A percentile compares a stretch with the other conserved stretches of the same genome.
Conservation (phyloP, 257 asterid genomes). For the Plantago ovata region DNA sequence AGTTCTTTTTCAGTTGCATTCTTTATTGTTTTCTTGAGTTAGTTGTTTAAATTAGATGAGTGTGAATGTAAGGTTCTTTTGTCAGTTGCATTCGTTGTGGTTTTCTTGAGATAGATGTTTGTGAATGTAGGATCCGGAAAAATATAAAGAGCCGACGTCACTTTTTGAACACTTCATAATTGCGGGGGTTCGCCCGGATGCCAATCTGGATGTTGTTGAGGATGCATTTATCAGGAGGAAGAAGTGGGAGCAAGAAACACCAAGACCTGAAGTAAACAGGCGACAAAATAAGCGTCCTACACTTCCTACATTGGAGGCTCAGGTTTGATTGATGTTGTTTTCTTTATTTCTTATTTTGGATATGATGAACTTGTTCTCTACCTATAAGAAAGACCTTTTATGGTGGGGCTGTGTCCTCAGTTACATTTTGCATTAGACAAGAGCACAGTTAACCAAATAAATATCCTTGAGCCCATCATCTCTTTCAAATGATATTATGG, state of each 20-base stretch:
- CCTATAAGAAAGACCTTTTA: background rate
- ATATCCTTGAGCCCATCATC: no score
- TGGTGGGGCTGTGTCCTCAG: no score
- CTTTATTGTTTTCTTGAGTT: slow-evolving; percentile 5
- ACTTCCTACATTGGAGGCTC: slow-evolving; percentile 69
- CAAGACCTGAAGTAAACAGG: slow-evolving; percentile 38
- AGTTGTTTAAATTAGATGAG: slow-evolving; percentile 23
- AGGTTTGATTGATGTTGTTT: slow-evolving; percentile 45
- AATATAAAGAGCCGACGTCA: slow-evolving; percentile 66
- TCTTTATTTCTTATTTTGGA: background rate
- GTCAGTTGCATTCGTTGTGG: background rate
- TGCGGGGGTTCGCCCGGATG: slow-evolving; percentile 84
- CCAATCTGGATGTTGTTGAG: slow-evolving; percentile 77
- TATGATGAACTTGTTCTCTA: background rate
- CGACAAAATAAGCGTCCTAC: slow-evolving; percentile 43
- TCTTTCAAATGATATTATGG: no score
- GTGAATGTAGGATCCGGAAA: slow-evolving; percentile 68
- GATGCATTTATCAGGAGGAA: slow-evolving; percentile 59
- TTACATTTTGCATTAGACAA: no score
- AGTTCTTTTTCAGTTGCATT: no score
- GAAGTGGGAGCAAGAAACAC: slow-evolving; percentile 57
- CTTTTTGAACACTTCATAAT: slow-evolving; percentile 86
- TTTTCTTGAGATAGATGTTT: slow-evolving; percentile 12
- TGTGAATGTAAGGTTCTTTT: slow-evolving; percentile 54
- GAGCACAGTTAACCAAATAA: no score